These are phyloP conservation scores for Lasiodiplodia hormozganensis DNA, from an alignment of 2,329 filamentous ascomycete species.

Conservation along the genomic window DNA sequence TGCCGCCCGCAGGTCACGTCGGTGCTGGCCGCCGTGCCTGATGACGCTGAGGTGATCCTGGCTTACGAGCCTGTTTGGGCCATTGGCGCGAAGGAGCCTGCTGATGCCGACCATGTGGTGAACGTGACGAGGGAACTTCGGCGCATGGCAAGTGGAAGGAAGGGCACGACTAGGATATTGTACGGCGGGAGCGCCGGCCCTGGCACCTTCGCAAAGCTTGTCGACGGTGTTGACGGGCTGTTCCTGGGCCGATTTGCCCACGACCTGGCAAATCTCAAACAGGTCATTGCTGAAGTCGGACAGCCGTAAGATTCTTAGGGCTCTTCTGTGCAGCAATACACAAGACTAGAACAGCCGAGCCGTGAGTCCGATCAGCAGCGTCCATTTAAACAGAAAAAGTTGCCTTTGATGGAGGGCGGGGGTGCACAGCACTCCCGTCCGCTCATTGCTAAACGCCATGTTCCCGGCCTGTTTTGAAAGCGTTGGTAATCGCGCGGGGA, in stretches of 20 bases:
- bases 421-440: no score
- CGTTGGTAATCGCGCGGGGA: slow-evolving; percentile 24
- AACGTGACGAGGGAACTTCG: slow-evolving; percentile 72
- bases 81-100: slow-evolving; percentile 77
- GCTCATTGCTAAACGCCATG: no score
- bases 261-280: slow-evolving; percentile 72
- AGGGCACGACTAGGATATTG: slow-evolving; percentile 70
- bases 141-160: slow-evolving; percentile 59
- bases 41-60: slow-evolving; percentile 72
- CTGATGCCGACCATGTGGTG: slow-evolving; percentile 74
- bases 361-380: background rate
- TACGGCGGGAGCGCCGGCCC: slow-evolving; percentile 87
- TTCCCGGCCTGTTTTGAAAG: background rate
- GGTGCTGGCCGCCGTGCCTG: slow-evolving; percentile 67
- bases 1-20: slow-evolving; percentile 70
- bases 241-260: slow-evolving; percentile 85
- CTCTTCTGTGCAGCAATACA: slow-evolving; percentile 4
- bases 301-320: slow-evolving; percentile 38
- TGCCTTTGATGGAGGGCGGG: background rate
- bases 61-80: slow-evolving; percentile 93
- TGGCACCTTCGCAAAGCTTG: slow-evolving; percentile 73
- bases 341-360: background rate
- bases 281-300: slow-evolving; percentile 75
- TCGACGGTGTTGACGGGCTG: slow-evolving; percentile 76
- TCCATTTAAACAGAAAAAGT: background rate